phyloP scores from a whole-genome alignment of 2,329 filamentous ascomycete genomes.

The Aspergillus sp. region DNA sequence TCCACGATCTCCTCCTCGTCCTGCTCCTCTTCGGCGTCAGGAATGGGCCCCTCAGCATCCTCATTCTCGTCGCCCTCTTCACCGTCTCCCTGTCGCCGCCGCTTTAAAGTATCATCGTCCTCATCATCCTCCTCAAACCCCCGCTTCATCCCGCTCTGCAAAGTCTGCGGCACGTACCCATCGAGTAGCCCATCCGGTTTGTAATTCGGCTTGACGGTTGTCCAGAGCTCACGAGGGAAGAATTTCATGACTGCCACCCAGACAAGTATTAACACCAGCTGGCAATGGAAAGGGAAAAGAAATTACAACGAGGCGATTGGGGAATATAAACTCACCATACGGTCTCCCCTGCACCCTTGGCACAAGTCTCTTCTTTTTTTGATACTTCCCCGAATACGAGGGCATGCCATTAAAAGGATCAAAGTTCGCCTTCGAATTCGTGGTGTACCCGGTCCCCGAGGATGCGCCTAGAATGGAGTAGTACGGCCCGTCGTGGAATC shows the following conservation, averaged over 20 bases:
- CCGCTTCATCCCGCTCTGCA: constrained; percentile 28
- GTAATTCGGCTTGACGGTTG: constrained; percentile 51
- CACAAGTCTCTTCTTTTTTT: constrained; percentile 55
- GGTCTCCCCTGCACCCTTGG: constrained; percentile 55
- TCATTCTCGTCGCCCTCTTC: constrained; percentile 34
- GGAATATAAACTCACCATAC: constrained; percentile 49
- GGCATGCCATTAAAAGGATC: constrained; percentile 64
- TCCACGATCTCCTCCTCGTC: constrained; percentile 54
- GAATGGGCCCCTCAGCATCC: constrained; percentile 46
- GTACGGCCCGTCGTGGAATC: constrained; percentile 60
- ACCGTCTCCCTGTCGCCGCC: constrained; percentile 32
- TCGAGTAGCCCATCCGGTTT: constrained; percentile 35
- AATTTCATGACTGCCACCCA: constrained; percentile 51
- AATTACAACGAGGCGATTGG: neutral
- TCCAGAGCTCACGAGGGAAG: constrained; percentile 60
- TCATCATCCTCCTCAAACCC: constrained; percentile 50
- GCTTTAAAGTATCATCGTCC: constrained; percentile 35
- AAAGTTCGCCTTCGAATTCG: constrained; percentile 48
- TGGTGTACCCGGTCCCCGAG: constrained; percentile 43
- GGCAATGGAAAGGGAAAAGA: neutral
- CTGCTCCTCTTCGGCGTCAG: constrained; percentile 45
- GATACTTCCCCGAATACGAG: constrained; percentile 59
- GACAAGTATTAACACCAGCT: neutral
- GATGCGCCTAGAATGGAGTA: constrained; percentile 54
- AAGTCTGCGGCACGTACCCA: constrained; percentile 24